Percentiles rank a stretch among this genome's conserved stretches.
Evolutionary conservation across 805 yeast species (phyloP).

Genomic region (Hanseniaspora meyeri): DNA sequence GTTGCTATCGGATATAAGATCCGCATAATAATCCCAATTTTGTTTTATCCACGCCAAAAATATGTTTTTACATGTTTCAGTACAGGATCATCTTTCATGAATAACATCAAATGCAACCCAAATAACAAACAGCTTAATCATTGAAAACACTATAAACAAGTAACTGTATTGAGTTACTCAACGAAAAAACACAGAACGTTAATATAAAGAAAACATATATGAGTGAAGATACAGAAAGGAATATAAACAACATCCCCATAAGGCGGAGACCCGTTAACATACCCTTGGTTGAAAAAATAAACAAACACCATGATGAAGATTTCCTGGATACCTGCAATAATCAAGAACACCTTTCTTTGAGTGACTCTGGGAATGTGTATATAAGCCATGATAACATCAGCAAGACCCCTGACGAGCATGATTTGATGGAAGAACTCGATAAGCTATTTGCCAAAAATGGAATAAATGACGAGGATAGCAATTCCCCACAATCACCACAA

Average conservation of each 20-base stretch:
- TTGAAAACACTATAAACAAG: neutral
- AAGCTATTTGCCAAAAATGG: slow-evolving; percentile 1
- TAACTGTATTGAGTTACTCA: neutral
- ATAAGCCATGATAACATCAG: neutral
- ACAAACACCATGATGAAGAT: neutral
- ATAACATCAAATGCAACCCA: neutral
- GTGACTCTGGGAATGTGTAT: neutral
- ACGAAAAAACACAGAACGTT: neutral
- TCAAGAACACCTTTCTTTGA: neutral
- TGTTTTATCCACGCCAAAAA: neutral
- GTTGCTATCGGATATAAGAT: neutral
- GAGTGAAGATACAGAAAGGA: neutral
- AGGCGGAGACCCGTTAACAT: slow-evolving; percentile 1
- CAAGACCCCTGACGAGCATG: slow-evolving; percentile 3
- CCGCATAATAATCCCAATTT: neutral
- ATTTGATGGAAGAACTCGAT: slow-evolving; percentile 1
- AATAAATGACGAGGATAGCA: neutral
- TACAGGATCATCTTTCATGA: neutral
- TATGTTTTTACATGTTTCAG: neutral
- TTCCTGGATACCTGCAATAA: neutral
- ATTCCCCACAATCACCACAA: neutral
- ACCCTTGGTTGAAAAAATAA: neutral
- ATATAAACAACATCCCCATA: neutral
- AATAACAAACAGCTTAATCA: neutral
- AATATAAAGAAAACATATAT: neutral